Evolutionary conservation across 78 protist genomes (phyloP).

Genomic region (Ministeria vibrans): DNA sequence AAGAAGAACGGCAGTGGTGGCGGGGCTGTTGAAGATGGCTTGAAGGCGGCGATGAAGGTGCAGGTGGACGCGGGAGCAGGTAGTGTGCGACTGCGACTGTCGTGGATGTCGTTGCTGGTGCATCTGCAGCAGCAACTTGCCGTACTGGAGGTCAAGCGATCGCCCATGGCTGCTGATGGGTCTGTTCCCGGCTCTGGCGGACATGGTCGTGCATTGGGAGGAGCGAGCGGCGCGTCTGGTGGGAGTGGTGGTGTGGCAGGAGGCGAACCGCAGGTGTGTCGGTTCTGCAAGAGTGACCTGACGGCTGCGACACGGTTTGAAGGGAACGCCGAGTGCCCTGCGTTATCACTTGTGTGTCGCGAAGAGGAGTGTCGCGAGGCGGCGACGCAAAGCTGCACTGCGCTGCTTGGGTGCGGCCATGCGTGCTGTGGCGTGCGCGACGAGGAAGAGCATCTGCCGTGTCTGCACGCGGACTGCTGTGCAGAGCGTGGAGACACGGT

Average conservation of each 20-base stretch:
- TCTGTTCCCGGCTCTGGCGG: no score
- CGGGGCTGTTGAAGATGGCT: no score
- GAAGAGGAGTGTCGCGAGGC: background rate
- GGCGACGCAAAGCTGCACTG: background rate
- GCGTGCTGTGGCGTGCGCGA: conserved; percentile 21
- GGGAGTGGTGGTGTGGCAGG: no score
- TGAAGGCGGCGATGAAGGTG: background rate
- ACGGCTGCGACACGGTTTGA: background rate
- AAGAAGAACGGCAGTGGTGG: no score
- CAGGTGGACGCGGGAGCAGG: background rate
- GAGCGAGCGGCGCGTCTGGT: no score
- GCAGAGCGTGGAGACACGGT: background rate
- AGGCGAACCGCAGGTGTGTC: no score
- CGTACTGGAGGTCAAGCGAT: background rate
- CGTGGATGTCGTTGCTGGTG: background rate
- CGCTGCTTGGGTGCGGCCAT: conserved; percentile 19
- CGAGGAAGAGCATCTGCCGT: conserved; percentile 19
- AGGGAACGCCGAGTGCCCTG: background rate
- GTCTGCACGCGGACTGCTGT: conserved; percentile 1
- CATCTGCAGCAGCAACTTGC: background rate
- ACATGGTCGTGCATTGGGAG: no score
- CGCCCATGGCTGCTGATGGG: no score
- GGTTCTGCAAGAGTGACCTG: conserved; percentile 9
- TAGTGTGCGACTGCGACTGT: background rate
- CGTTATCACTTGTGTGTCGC: background rate